A percentile compares a stretch with the other conserved stretches of the same genome.
Conservation (phyloP, 805 yeast species). For the Blastobotrys attinorum region DNA sequence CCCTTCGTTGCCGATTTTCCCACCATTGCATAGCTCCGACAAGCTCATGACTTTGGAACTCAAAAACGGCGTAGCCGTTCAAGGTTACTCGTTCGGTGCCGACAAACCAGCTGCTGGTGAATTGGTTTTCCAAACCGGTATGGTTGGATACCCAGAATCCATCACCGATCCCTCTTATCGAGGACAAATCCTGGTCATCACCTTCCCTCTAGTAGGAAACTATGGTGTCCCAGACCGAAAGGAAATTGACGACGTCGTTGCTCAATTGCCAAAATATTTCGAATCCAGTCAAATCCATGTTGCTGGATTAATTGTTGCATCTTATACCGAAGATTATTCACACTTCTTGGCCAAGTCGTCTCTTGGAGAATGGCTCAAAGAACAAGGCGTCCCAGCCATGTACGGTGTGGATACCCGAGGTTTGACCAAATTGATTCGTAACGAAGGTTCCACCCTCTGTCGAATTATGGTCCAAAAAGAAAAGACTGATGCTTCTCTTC, state of each 20-base stretch:
- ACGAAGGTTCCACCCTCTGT: constrained; percentile 88
- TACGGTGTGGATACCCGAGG: constrained; percentile 98
- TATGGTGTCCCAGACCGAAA: constrained; percentile 96
- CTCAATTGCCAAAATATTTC: constrained; percentile 79
- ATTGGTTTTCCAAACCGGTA: constrained; percentile 97
- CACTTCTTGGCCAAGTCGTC: constrained; percentile 91
- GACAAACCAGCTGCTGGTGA: constrained; percentile 87
- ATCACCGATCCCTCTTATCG: constrained; percentile 97
- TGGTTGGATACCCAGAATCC: constrained; percentile 99
- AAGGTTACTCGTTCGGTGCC: constrained; percentile 98
- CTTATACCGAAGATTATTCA: constrained; percentile 92
- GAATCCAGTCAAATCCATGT: constrained; percentile 90
- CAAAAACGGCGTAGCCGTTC: constrained; percentile 75
- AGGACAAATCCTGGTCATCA: constrained; percentile 93
- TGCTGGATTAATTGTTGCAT: constrained; percentile 95
- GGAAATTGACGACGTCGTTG: constrained; percentile 63
- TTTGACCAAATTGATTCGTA: constrained; percentile 87
- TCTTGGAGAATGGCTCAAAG: constrained; percentile 87
- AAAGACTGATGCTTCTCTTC: constrained; percentile 30
- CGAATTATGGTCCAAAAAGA: constrained; percentile 51
- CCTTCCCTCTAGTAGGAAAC: constrained; percentile 95
- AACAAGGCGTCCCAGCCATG: constrained; percentile 87
- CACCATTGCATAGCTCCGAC: constrained; percentile 79
- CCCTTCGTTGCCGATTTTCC: constrained; percentile 72
- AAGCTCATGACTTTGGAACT: constrained; percentile 81